Evolutionary conservation across 306 rosid genomes (phyloP).

Genomic region (Cucurbita pepo): DNA sequence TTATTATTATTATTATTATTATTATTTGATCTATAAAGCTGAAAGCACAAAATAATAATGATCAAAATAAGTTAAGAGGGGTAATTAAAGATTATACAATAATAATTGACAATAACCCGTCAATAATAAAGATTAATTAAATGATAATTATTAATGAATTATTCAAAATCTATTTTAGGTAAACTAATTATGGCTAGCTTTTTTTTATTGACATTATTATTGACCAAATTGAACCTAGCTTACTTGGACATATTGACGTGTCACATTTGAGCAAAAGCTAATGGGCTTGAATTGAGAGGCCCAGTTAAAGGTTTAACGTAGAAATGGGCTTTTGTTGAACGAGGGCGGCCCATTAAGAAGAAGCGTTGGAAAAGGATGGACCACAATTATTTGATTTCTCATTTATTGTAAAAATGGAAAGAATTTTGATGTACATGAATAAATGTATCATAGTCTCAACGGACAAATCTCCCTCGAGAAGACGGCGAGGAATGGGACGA

Average conservation of each 20-base stretch:
- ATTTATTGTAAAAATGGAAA: neutral
- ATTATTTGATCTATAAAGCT: no score
- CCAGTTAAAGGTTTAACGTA: neutral
- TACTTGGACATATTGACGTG: neutral
- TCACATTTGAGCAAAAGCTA: neutral
- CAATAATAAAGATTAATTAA: no score
- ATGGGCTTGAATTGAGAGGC: neutral
- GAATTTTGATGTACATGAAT: neutral
- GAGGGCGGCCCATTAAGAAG: neutral
- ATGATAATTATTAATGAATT: no score
- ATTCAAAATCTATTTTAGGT: no score
- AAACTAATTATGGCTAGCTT: no score
- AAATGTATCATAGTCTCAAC: slow-evolving; percentile 1
- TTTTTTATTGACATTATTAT: no score
- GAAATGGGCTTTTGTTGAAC: neutral
- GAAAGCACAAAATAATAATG: no score
- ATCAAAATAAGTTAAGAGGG: no score
- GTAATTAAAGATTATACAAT: neutral
- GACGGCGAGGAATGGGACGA: slow-evolving; percentile 10
- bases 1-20: no score
- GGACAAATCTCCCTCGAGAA: neutral
- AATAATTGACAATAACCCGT: no score
- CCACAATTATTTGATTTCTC: neutral
- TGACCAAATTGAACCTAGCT: neutral
- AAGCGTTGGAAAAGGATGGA: neutral